Base-by-base conservation (phyloP, 257 asterid species). In the Solanum pimpinellifolium region DNA sequence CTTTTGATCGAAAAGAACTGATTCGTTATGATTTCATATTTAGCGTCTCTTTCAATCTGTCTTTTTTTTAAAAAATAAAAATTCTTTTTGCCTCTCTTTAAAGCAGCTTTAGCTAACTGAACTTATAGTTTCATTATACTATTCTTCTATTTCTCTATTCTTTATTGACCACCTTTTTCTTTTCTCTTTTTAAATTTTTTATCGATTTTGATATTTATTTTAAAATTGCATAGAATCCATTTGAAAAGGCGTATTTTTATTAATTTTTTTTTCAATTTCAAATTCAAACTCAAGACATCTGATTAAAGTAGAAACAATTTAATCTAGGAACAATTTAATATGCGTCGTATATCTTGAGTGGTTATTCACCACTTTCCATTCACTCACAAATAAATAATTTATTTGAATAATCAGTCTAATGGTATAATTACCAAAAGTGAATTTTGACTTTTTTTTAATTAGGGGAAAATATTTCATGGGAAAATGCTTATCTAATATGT, bases 231-330 rank as follows among this genome's bases (percentile, higher is more conserved):
- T 49, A 15, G 60, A 0, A 7, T 8, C 0, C 0, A 49, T 15
- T 49, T 20, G 8, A 47, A 13, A 20, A 0, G 59, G 15, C 0
- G 0, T 8, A 2, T 47, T 47, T 0, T 5, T 49, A 49, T 8
- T 49, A 15, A 2, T 2, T 0, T 15, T 15, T 49, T 49, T 49
- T 2, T 49, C 0, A 15, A 33, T 3, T 4, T 3, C 16, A 16
- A 52, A 16, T 16, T 52, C 2, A 0, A 52, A 52, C 0, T 16
- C 9, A 3, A 16, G 4, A 52, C 4, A 16, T 52, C 10, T 52
- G 0, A 0, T 16, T 16, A 52, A 52, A 16, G 0, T 1, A 52
- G 0, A 0, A 16, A 1, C 4, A 52, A 0, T 49, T 3, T 49
- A 3, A 15, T 14, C n/a, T n/a, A n/a, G n/a, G n/a, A 16, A 1